Conservation (phyloP, 148 eudicot species). For the Amaranthus cruentus region DNA sequence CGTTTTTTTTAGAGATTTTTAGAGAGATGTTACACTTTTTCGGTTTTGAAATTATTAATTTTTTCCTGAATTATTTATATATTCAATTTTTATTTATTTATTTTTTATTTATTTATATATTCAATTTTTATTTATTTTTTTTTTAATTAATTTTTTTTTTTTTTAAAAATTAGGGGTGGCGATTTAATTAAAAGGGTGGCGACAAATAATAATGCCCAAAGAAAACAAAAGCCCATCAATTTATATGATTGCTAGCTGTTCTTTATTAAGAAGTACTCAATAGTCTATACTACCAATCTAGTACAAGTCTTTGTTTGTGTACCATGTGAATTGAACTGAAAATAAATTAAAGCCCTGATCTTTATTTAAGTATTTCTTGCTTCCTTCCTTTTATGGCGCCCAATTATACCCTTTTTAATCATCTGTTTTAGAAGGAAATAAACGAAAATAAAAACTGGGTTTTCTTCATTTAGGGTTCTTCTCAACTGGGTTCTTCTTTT, state of each 20-base stretch:
- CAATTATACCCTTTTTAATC: background rate
- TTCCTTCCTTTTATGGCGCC: constrained; percentile 12
- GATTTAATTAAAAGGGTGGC: too few relatives aligned
- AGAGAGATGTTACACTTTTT: too few relatives aligned
- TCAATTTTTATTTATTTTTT: too few relatives aligned
- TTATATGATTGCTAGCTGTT: constrained; percentile 21
- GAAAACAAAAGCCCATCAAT: constrained; percentile 13
- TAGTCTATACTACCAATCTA: constrained; percentile 1
- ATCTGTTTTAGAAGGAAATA: constrained; percentile 1
- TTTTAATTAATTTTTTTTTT: too few relatives aligned
- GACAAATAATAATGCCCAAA: too few relatives aligned
- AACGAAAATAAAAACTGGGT: background rate
- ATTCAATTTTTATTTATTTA: too few relatives aligned
- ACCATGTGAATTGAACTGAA: constrained; percentile 26
- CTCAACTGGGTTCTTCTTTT: background rate
- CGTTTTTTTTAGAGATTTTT: too few relatives aligned
- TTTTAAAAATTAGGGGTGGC: too few relatives aligned
- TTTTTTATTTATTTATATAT: too few relatives aligned
- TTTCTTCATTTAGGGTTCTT: constrained; percentile 16
- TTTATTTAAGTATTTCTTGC: background rate
- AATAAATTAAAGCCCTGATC: constrained; percentile 1
- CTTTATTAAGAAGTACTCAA: background rate
- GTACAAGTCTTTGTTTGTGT: background rate
- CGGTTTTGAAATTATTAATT: too few relatives aligned
- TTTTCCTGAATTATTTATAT: too few relatives aligned